Evolutionary conservation across 2,329 filamentous ascomycete species (phyloP).

Genomic region (Botryotinia narcissicola): DNA sequence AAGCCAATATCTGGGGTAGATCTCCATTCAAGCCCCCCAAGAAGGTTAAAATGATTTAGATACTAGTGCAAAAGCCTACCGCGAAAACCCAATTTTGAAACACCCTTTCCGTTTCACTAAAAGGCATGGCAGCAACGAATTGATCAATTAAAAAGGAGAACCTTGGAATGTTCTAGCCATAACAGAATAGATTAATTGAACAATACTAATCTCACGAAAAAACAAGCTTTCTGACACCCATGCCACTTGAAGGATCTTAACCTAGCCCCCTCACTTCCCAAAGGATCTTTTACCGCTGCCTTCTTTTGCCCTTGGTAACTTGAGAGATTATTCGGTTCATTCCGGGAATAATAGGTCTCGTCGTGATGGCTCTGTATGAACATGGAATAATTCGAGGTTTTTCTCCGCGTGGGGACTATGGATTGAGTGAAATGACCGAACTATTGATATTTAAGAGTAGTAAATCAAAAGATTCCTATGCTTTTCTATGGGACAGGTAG

Average conservation of each 20-base stretch:
- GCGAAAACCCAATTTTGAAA: background rate
- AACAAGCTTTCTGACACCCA: background rate
- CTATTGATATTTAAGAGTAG: background rate
- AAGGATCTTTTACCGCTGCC: too few relatives aligned
- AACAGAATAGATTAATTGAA: background rate
- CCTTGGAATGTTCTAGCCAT: background rate
- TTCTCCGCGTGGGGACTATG: background rate
- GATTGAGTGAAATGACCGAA: background rate
- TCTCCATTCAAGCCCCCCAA: background rate
- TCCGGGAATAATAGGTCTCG: background rate
- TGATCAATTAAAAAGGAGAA: slow-evolving; percentile 4
- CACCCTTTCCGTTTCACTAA: background rate
- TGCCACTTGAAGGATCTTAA: slow-evolving; percentile 1
- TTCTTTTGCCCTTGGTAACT: background rate
- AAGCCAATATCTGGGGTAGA: slow-evolving; percentile 5
- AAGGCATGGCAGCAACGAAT: background rate
- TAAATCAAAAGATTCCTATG: background rate
- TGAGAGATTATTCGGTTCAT: background rate
- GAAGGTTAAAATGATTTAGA: background rate
- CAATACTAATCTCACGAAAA: background rate
- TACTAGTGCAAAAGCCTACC: background rate
- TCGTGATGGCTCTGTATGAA: background rate
- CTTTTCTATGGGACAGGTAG: background rate
- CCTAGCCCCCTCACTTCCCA: background rate
- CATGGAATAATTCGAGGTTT: background rate